A percentile compares a stretch with the other conserved stretches of the same genome.
These are phyloP conservation scores for Eucalyptus erythrocorys DNA, from an alignment of 345 rosid genomes.

Conservation along the genomic window DNA sequence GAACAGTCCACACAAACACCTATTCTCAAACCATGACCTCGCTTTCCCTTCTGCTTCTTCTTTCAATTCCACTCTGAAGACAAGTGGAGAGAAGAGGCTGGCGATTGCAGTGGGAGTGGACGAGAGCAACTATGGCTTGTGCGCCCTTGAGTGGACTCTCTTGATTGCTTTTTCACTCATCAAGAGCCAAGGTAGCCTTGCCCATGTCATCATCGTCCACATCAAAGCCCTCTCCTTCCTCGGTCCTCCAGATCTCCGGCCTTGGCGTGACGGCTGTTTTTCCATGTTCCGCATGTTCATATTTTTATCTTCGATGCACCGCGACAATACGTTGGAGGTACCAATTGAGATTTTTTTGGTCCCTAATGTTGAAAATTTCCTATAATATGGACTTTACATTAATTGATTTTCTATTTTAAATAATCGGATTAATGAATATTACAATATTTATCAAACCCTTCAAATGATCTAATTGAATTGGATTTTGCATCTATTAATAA, in stretches of 20 bases:
- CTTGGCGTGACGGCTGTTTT: background rate
- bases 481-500: no score
- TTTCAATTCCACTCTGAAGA: no score
- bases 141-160: background rate
- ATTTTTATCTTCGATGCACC: background rate
- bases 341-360: no score
- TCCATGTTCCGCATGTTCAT: background rate
- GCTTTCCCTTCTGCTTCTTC: background rate
- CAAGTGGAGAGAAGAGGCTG: background rate
- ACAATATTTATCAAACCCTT: no score
- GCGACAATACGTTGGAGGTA: no score
- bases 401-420: no score
- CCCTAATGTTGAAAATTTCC: no score
- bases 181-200: background rate
- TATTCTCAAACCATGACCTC: background rate
- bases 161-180: background rate
- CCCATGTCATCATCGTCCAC: background rate
- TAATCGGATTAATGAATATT: no score
- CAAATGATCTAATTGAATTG: no score
- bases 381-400: no score
- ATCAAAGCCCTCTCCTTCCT: background rate
- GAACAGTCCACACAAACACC: background rate
- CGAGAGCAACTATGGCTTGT: background rate
- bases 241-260: background rate
- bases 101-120: background rate